A percentile compares a stretch with the other conserved stretches of the same genome.
Evolutionary conservation across 306 rosid species (phyloP).

Genomic region (Trifolium repens): DNA sequence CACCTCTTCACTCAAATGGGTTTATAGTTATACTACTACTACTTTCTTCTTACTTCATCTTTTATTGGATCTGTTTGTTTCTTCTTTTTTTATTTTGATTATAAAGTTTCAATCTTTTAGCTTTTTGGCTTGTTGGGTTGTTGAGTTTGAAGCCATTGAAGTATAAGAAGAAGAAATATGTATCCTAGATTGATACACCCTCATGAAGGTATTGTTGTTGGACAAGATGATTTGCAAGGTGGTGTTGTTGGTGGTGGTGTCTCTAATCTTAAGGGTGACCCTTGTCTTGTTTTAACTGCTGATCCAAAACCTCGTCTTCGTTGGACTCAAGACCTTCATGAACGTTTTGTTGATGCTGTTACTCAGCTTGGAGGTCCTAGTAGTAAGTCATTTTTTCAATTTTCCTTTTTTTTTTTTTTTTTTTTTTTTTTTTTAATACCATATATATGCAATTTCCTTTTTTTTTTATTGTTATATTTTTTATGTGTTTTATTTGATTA

Average conservation of each 20-base stretch:
- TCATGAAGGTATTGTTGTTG: slow-evolving; percentile 52
- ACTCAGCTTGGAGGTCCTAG: slow-evolving; percentile 94
- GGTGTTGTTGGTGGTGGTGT: slow-evolving; percentile 11
- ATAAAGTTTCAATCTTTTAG: not conserved
- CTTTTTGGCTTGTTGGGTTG: slow-evolving; percentile 15
- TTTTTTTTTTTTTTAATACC: not conserved
- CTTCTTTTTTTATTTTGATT: not conserved
- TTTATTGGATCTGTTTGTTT: slow-evolving; percentile 23
- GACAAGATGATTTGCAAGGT: slow-evolving; percentile 62
- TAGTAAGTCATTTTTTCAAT: slow-evolving; percentile 49
- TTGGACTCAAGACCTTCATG: slow-evolving; percentile 97
- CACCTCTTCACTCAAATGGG: slow-evolving; percentile 30
- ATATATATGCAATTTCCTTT: not conserved
- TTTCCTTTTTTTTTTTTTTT: not conserved
- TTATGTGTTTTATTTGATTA: not conserved
- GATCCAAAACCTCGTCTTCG: slow-evolving; percentile 99
- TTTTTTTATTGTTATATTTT: not conserved
- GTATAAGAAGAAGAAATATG: slow-evolving; percentile 49
- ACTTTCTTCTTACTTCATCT: not conserved
- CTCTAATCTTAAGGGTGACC: slow-evolving; percentile 66
- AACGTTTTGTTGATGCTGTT: slow-evolving; percentile 92
- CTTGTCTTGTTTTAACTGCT: slow-evolving; percentile 90
- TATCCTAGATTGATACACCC: slow-evolving; percentile 76
- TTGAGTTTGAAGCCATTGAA: slow-evolving; percentile 14
- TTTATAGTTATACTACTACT: too few relatives aligned